Evolutionary conservation across 2,329 filamentous ascomycete species (phyloP), one percentile per base, ranked within the genome.

Genomic region (Coniosporium tulheliwenetii): DNA sequence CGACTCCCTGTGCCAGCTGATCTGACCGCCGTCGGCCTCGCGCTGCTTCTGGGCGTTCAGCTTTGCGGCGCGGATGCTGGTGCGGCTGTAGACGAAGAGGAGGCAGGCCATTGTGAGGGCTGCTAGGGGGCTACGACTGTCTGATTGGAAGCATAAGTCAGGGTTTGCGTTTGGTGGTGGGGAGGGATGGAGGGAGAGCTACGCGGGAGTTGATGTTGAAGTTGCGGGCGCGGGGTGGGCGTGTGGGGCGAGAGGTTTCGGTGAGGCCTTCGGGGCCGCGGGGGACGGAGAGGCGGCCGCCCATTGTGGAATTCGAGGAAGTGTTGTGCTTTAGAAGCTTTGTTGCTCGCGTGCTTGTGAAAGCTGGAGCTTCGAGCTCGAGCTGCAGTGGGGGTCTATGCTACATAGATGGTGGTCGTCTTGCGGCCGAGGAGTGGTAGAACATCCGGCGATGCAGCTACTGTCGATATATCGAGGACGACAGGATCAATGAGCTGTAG

Each of bases 31-130:
- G 45, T 75, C 71, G 33, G 68, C 70, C 48, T 75, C 69, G 38
- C 75, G 62, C 40, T 75, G 70, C 45, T 65, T 62, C 48, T 75
- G 67, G 0, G 77, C 77, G 47, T 81, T 80, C 37, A 71, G 64
- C 49, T 80, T 79, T 2, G 79, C 79, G 16, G 76, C 72, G 44
- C 70, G 66, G 45, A 83, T 82, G 16, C 73, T 77, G 8, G 71
- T 78, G 39, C 78, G 63, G 26, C 76, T 66, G 58, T 83, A 83
- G 30, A 70, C 59, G 55, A 72, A 74, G 30, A 77, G 66, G 15
- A 79, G 52, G 38, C 69, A 57, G 12, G 74, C 75, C 74, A 79
- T 77, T 10, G 70, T 71, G 46, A 76, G 64, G 19, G 74, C 74
- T n/a, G 73, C 74, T n/a, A 75, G 62, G 5, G 75, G 2, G 73